Conservation (phyloP, 179 eudicot genomes). For the Monotropa hypopitys region DNA sequence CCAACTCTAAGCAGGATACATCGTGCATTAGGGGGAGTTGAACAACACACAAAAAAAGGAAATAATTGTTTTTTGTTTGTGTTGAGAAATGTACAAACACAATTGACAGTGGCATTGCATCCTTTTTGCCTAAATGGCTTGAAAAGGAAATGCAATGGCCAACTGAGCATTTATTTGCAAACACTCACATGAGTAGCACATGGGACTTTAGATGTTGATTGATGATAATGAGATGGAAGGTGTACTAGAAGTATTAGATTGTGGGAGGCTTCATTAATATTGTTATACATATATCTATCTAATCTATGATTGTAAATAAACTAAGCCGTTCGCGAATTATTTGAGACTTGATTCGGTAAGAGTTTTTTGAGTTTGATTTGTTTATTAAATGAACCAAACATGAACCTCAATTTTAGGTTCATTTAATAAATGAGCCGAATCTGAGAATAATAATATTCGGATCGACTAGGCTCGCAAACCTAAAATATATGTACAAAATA, state of each 20-base stretch:
- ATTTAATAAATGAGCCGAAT: too few relatives aligned
- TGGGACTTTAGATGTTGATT: constrained; percentile 1
- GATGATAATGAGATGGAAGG: background rate
- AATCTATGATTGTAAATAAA: too few relatives aligned
- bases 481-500: too few relatives aligned
- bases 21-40: background rate
- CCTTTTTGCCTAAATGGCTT: constrained; percentile 1
- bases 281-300: background rate
- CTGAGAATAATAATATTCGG: too few relatives aligned
- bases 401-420: too few relatives aligned
- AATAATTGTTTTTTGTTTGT: background rate
- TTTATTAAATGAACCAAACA: too few relatives aligned
- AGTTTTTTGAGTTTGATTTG: too few relatives aligned
- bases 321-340: too few relatives aligned
- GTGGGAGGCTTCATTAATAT: background rate
- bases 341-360: too few relatives aligned
- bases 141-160: background rate
- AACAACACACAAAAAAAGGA: background rate
- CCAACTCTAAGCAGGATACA: too few relatives aligned
- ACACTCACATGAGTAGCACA: background rate
- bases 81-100: background rate
- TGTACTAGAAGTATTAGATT: background rate
- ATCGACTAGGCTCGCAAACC: too few relatives aligned
- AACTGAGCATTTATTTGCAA: constrained; percentile 1
- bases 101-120: background rate